Percentiles rank a stretch among this genome's conserved stretches.
These are phyloP conservation scores for Bathelium albidoporum DNA, from an alignment of 495 filamentous ascomycete genomes.

Conservation along the genomic window DNA sequence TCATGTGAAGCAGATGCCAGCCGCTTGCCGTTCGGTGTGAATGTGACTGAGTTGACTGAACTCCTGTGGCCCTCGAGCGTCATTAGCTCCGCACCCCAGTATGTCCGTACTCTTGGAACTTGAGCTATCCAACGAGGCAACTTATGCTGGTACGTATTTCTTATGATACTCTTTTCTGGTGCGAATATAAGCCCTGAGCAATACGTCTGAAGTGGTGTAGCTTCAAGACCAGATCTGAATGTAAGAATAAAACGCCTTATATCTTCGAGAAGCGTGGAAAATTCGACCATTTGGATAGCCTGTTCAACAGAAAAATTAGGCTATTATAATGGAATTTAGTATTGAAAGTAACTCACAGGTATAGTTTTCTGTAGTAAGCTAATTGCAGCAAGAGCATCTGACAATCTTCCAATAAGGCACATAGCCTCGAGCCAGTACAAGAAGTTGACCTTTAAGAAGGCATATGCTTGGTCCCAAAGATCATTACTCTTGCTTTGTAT, in stretches of 20 bases:
- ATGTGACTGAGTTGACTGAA: too few relatives aligned
- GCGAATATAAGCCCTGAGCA: too few relatives aligned
- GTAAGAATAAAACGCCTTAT: neutral
- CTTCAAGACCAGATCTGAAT: too few relatives aligned
- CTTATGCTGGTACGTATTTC: too few relatives aligned
- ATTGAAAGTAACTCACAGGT: neutral
- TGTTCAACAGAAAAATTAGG: neutral
- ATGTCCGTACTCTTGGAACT: too few relatives aligned
- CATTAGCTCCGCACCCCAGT: too few relatives aligned
- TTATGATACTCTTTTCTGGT: too few relatives aligned
- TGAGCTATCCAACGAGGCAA: too few relatives aligned
- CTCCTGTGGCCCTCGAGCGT: too few relatives aligned
- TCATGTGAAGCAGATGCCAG: too few relatives aligned
- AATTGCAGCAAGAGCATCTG: neutral
- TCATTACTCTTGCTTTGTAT: neutral
- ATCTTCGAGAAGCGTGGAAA: neutral
- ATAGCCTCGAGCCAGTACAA: constrained; percentile 4
- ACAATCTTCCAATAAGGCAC: neutral
- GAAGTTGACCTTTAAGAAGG: neutral
- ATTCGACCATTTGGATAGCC: neutral
- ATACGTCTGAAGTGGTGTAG: too few relatives aligned
- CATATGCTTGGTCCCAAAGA: neutral
- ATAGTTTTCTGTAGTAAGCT: neutral
- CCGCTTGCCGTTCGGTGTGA: too few relatives aligned
- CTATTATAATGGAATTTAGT: neutral